These are phyloP conservation scores for Phaeomoniella chlamydospora DNA, from an alignment of 2,329 filamentous ascomycete genomes.

Conservation along the genomic window DNA sequence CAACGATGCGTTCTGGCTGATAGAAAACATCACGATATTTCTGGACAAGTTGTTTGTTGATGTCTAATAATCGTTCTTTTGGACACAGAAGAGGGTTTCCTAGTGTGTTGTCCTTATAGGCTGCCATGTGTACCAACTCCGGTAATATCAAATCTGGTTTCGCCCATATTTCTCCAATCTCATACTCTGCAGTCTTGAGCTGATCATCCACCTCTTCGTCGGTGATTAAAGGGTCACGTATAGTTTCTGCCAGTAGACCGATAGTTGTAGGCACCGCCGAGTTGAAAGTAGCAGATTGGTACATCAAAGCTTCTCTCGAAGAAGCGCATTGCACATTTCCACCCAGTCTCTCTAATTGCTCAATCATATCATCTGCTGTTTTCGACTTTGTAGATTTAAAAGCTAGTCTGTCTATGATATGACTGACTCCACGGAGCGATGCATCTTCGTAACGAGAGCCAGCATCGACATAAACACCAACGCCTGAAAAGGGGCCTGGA, in stretches of 20 bases:
- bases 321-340: slow-evolving; percentile 97
- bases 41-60: slow-evolving; percentile 58
- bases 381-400: slow-evolving; percentile 74
- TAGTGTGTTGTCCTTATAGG: slow-evolving; percentile 89
- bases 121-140: slow-evolving; percentile 87
- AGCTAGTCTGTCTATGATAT: slow-evolving; percentile 88
- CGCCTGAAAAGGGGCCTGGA: slow-evolving; percentile 84
- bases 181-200: slow-evolving; percentile 81
- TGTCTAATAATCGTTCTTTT: slow-evolving; percentile 61
- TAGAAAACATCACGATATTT: slow-evolving; percentile 76
- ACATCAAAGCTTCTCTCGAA: slow-evolving; percentile 93
- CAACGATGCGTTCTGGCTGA: slow-evolving; percentile 77
- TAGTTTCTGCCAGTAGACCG: slow-evolving; percentile 80
- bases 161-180: slow-evolving; percentile 94
- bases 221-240: slow-evolving; percentile 71
- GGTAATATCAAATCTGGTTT: slow-evolving; percentile 94
- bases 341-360: slow-evolving; percentile 73
- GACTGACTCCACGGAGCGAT: slow-evolving; percentile 73
- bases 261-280: slow-evolving; percentile 71
- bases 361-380: slow-evolving; percentile 71
- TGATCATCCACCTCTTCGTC: slow-evolving; percentile 78
- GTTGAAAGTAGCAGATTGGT: slow-evolving; percentile 97
- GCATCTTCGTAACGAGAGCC: slow-evolving; percentile 88
- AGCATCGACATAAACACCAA: slow-evolving; percentile 90
- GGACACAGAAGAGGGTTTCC: slow-evolving; percentile 90